phyloP scores from a whole-genome alignment of 2,329 filamentous ascomycete genomes.

The Fusarium chuoi region DNA sequence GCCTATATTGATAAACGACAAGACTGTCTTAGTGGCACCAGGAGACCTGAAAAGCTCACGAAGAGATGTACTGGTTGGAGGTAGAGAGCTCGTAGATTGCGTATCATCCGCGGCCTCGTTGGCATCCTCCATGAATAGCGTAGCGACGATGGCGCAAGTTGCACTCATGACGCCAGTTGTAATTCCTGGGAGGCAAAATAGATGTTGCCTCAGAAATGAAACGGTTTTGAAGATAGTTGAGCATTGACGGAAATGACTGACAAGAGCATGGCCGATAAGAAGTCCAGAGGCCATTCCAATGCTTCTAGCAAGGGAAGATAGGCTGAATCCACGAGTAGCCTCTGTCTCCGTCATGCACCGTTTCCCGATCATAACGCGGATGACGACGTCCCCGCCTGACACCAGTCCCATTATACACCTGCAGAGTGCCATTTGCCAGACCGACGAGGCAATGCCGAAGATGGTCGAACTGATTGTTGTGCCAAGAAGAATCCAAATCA shows the following conservation, averaged over 20 bases:
- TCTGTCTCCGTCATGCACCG: neutral
- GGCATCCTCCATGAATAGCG: neutral
- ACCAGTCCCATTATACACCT: neutral
- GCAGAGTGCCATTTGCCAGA: neutral
- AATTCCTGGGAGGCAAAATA: neutral
- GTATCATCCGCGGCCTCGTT: neutral
- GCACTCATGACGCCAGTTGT: neutral
- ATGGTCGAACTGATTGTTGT: neutral
- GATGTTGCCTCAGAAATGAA: neutral
- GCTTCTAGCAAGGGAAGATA: neutral
- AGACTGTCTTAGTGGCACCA: neutral
- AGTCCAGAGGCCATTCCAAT: neutral
- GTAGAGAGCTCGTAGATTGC: neutral
- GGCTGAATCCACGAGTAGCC: neutral
- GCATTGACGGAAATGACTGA: neutral
- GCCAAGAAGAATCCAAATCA: neutral
- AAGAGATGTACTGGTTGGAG: neutral
- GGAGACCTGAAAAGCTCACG: accelerated
- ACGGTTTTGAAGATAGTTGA: neutral
- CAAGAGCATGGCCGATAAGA: neutral
- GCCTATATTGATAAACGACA: neutral
- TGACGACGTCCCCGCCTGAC: neutral
- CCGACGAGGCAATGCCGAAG: neutral
- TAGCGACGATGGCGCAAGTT: neutral
- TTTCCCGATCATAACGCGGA: neutral